Conservation (phyloP, 208 protist species). For the Herpetomonas samuelpessoai region DNA sequence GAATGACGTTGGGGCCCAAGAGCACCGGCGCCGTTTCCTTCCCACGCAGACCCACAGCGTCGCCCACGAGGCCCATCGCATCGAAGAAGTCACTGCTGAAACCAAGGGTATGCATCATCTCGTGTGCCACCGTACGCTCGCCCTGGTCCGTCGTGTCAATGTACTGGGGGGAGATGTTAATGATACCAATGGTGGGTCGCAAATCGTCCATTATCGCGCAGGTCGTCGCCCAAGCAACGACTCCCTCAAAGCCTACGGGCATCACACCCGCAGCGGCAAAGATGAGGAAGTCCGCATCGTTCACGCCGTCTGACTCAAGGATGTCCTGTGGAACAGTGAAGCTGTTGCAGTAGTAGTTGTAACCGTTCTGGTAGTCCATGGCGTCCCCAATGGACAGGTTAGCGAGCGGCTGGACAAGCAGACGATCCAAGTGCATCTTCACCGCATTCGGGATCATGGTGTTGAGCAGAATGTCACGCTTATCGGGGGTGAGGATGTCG, state of each 20-base stretch:
- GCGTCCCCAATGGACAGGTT: neutral
- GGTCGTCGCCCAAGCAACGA: constrained; percentile 17
- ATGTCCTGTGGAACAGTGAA: constrained; percentile 6
- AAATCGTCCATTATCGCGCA: constrained; percentile 12
- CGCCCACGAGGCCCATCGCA: constrained; percentile 4
- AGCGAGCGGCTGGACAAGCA: constrained; percentile 13
- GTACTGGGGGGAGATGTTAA: constrained; percentile 24
- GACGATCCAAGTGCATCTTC: constrained; percentile 13
- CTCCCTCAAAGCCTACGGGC: neutral
- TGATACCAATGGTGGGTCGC: constrained; percentile 18
- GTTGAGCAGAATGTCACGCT: constrained; percentile 4
- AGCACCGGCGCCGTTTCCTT: constrained; percentile 10
- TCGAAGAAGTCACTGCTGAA: constrained; percentile 15
- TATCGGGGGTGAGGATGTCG: constrained; percentile 11
- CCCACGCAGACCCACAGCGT: constrained; percentile 5
- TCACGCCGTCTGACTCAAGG: constrained; percentile 4
- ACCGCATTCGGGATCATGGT: constrained; percentile 14
- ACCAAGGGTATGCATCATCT: constrained; percentile 61
- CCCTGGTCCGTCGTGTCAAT: constrained; percentile 5
- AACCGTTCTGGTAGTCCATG: neutral
- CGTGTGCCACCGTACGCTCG: constrained; percentile 30
- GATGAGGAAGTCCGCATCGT: constrained; percentile 26
- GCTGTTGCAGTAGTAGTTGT: neutral
- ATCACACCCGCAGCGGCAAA: constrained; percentile 15
- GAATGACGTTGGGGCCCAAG: constrained; percentile 8